Conservation (phyloP, 345 rosid genomes). For the Camelina sativa region DNA sequence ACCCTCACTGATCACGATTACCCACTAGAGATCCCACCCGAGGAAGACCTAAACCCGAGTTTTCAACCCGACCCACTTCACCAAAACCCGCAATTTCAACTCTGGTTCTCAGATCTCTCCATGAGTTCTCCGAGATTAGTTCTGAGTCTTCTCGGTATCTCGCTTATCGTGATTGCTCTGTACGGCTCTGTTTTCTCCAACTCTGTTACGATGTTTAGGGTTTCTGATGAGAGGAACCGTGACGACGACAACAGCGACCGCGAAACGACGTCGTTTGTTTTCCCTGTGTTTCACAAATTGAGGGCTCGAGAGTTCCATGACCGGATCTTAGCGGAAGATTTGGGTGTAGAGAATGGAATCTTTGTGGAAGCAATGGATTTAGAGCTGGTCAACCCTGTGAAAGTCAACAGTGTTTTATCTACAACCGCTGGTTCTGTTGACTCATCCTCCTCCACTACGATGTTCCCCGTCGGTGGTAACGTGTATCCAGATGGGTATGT, state of each 20-base stretch:
- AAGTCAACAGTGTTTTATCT: slow-evolving; percentile 44
- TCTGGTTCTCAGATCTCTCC: slow-evolving; percentile 45
- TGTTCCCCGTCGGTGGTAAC: slow-evolving; percentile 76
- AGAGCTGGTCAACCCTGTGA: slow-evolving; percentile 40
- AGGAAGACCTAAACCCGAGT: slow-evolving; percentile 19
- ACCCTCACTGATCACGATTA: slow-evolving; percentile 58
- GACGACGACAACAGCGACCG: slow-evolving; percentile 26
- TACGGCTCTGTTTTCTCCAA: slow-evolving; percentile 53
- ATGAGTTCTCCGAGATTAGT: slow-evolving; percentile 49
- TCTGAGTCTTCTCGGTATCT: slow-evolving; percentile 54
- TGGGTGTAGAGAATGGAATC: slow-evolving; percentile 45
- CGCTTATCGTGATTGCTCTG: slow-evolving; percentile 59
- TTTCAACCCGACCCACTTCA: slow-evolving; percentile 48
- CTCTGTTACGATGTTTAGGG: slow-evolving; percentile 50
- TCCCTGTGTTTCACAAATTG: slow-evolving; percentile 73
- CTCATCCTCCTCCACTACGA: slow-evolving; percentile 59
- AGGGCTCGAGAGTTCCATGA: slow-evolving; percentile 46
- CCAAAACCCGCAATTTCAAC: slow-evolving; percentile 44
- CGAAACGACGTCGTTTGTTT: slow-evolving; percentile 58
- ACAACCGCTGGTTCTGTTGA: slow-evolving; percentile 49
- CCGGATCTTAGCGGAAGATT: slow-evolving; percentile 56
- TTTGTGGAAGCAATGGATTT: slow-evolving; percentile 43
- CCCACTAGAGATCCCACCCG: slow-evolving; percentile 40
- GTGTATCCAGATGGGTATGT: slow-evolving; percentile 89
- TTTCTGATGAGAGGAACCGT: slow-evolving; percentile 47